phyloP scores from a whole-genome alignment of 441 rosid species.

The Cnidoscolus chayamansa region DNA sequence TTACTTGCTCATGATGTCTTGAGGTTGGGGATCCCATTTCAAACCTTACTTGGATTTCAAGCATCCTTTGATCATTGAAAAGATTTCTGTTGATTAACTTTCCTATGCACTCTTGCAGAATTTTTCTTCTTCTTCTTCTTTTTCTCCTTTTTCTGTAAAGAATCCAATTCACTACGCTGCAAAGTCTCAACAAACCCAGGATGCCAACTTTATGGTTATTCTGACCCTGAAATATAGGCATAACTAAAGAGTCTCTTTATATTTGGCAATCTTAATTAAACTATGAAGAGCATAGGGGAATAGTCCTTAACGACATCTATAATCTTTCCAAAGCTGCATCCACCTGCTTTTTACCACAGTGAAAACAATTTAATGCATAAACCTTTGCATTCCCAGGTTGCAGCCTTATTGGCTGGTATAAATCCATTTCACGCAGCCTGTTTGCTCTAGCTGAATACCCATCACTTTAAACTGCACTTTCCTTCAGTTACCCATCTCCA shows the following conservation, averaged over 20 bases:
- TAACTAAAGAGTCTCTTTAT: neutral
- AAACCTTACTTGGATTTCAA: neutral
- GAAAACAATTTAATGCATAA: conserved; percentile 1
- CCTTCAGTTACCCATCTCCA: neutral
- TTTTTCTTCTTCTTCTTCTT: neutral
- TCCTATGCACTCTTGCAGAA: neutral
- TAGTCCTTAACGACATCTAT: neutral
- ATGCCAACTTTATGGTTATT: neutral
- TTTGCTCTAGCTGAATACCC: neutral
- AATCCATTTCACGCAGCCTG: neutral
- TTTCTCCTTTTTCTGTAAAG: neutral
- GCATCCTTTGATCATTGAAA: conserved; percentile 1
- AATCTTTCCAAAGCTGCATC: neutral
- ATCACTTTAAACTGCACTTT: neutral
- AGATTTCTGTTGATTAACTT: neutral
- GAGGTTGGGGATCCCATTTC: neutral
- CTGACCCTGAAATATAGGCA: neutral
- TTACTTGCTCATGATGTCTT: neutral
- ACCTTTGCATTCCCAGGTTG: neutral
- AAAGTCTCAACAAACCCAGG: neutral
- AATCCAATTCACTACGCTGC: neutral
- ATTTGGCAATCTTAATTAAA: conserved; percentile 4
- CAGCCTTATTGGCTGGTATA: neutral
- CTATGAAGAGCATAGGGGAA: neutral
- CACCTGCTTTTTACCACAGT: neutral